These are phyloP conservation scores for Capronia americana DNA, from an alignment of 2,329 filamentous ascomycete genomes.

Conservation along the genomic window DNA sequence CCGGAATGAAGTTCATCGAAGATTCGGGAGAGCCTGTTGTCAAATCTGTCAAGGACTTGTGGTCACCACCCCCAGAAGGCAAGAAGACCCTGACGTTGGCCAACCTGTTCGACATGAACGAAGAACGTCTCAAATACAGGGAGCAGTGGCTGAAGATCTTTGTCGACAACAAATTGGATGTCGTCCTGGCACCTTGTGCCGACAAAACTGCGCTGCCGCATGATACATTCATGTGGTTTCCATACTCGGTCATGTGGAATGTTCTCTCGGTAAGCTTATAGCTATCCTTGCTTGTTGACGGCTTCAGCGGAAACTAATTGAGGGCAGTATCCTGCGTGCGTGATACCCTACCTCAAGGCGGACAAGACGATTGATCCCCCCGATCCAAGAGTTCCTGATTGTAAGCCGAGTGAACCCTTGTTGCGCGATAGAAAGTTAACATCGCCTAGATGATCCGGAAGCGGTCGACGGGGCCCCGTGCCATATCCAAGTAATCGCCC, in stretches of 20 bases:
- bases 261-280: conserved; percentile 55
- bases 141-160: conserved; percentile 37
- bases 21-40: conserved; percentile 35
- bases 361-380: conserved; percentile 50
- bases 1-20: conserved; percentile 43
- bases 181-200: conserved; percentile 67
- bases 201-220: conserved; percentile 68
- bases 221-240: conserved; percentile 53
- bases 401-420: conserved; percentile 40
- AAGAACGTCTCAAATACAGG: conserved; percentile 21
- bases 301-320: neutral
- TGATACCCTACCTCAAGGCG: conserved; percentile 55
- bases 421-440: conserved; percentile 43
- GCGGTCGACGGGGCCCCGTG: conserved; percentile 41
- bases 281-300: neutral
- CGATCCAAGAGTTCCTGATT: conserved; percentile 24
- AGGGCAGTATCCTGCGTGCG: conserved; percentile 57
- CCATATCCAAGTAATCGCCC: conserved; percentile 40
- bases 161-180: conserved; percentile 58
- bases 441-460: conserved; percentile 44
- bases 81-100: conserved; percentile 21
- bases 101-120: conserved; percentile 29
- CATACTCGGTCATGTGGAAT: conserved; percentile 62
- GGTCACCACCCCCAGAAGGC: conserved; percentile 30
- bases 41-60: conserved; percentile 31